A percentile compares a stretch with the other conserved stretches of the same genome.
phyloP scores from a whole-genome alignment of 2,329 filamentous ascomycete genomes.

The Colletotrichum viniferum region DNA sequence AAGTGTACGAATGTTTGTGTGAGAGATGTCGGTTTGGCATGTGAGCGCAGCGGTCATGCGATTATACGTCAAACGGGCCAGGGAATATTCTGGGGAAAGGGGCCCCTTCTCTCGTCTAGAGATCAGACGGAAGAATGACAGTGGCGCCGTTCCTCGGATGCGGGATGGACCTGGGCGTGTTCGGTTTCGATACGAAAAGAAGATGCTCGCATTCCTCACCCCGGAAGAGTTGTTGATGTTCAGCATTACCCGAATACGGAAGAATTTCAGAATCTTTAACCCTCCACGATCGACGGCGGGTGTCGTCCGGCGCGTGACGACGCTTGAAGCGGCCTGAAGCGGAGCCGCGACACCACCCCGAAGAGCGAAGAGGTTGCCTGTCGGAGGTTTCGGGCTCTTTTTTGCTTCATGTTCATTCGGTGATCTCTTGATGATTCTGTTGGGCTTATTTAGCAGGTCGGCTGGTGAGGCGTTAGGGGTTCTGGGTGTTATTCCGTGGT shows the following conservation, averaged over 20 bases:
- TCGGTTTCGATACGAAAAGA: constrained; percentile 5
- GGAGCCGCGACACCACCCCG: background rate
- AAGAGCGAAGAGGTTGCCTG: background rate
- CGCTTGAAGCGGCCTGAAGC: background rate
- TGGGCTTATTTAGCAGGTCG: background rate
- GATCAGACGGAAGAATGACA: constrained; percentile 1
- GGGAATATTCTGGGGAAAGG: background rate
- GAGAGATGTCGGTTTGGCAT: background rate
- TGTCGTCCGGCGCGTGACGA: background rate
- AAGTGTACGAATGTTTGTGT: background rate
- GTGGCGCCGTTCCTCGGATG: background rate
- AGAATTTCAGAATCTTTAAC: background rate
- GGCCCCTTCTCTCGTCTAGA: background rate
- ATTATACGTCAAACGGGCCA: background rate
- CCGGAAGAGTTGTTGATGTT: background rate
- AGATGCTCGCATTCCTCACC: background rate
- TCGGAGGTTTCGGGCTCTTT: background rate
- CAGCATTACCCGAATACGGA: constrained; percentile 12
- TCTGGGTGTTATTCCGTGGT: background rate
- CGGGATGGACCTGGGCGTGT: background rate
- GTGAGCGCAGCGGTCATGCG: background rate
- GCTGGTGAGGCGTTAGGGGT: background rate
- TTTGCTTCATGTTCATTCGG: background rate
- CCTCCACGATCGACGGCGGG: background rate
- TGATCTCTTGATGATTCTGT: background rate